Conservation (phyloP, 148 eudicot species). For the Spergularia bocconei region DNA sequence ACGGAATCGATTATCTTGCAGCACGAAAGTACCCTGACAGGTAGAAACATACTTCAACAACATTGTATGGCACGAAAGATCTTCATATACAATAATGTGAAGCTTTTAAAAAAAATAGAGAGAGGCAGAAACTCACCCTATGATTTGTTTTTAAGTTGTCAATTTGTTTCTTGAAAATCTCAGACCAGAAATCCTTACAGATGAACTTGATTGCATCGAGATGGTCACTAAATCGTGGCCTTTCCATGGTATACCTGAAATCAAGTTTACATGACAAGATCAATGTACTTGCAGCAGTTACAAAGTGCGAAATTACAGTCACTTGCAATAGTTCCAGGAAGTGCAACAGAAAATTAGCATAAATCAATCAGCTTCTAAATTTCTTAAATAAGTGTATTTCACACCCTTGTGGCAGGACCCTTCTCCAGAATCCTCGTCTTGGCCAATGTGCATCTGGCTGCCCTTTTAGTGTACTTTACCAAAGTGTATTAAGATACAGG, state of each 20-base stretch:
- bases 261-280: constrained; percentile 10
- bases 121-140: constrained; percentile 47
- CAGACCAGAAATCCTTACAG: constrained; percentile 98
- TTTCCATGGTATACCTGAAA: constrained; percentile 87
- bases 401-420: too few relatives aligned
- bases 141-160: constrained; percentile 97
- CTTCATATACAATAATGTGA: constrained; percentile 9
- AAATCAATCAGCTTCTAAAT: neutral
- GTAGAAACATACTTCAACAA: constrained; percentile 17
- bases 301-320: neutral
- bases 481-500: neutral
- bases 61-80: neutral
- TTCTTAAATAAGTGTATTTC: neutral
- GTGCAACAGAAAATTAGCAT: neutral
- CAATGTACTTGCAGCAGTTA: neutral
- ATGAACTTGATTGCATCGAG: constrained; percentile 95
- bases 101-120: neutral
- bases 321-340: neutral
- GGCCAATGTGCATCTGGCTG: too few relatives aligned
- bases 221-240: constrained; percentile 92
- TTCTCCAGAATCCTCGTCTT: too few relatives aligned
- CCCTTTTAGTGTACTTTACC: too few relatives aligned
- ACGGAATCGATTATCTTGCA: constrained; percentile 88
- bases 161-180: constrained; percentile 95
- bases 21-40: constrained; percentile 85